Conservation (phyloP, 768 basidiomycete species). For the Imleria badia region DNA sequence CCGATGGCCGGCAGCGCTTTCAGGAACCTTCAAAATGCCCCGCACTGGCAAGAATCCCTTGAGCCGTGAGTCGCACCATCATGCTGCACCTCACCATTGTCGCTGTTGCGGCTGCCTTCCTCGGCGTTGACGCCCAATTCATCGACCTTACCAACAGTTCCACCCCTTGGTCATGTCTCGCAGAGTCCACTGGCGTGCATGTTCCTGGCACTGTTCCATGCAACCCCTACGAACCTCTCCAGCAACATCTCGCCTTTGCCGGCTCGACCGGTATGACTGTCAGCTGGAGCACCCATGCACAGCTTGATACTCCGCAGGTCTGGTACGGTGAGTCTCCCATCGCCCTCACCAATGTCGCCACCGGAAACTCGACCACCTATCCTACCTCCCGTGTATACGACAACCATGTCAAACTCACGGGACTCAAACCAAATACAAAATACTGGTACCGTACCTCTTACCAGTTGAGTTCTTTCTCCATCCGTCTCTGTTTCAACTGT, state of each 20-base stretch:
- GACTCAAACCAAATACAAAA: slow-evolving; percentile 21
- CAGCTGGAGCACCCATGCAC: slow-evolving; percentile 25
- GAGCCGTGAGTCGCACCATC: background rate
- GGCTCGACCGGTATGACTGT: slow-evolving; percentile 27
- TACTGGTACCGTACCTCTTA: slow-evolving; percentile 30
- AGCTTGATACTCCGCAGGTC: slow-evolving; percentile 23
- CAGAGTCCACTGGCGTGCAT: slow-evolving; percentile 30
- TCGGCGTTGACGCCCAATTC: slow-evolving; percentile 15
- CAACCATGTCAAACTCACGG: slow-evolving; percentile 29
- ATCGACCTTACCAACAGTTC: slow-evolving; percentile 16
- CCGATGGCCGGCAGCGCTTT: background rate
- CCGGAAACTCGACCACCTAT: slow-evolving; percentile 24
- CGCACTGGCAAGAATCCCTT: no score
- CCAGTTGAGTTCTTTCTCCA: slow-evolving; percentile 15
- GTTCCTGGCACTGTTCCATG: slow-evolving; percentile 28
- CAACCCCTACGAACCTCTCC: slow-evolving; percentile 28
- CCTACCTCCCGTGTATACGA: slow-evolving; percentile 26
- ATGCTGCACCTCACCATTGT: slow-evolving; percentile 12
- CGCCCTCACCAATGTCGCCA: slow-evolving; percentile 18
- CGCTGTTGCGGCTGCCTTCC: slow-evolving; percentile 4
- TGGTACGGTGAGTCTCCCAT: slow-evolving; percentile 24
- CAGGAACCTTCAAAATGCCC: background rate
- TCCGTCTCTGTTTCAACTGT: background rate
- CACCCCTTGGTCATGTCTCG: slow-evolving; percentile 19
- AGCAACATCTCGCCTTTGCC: slow-evolving; percentile 27